Evolutionary conservation across 129 eudicot genomes (phyloP), one percentile per base, ranked within the genome.

Genomic region (Chrysanthemum seticuspe): DNA sequence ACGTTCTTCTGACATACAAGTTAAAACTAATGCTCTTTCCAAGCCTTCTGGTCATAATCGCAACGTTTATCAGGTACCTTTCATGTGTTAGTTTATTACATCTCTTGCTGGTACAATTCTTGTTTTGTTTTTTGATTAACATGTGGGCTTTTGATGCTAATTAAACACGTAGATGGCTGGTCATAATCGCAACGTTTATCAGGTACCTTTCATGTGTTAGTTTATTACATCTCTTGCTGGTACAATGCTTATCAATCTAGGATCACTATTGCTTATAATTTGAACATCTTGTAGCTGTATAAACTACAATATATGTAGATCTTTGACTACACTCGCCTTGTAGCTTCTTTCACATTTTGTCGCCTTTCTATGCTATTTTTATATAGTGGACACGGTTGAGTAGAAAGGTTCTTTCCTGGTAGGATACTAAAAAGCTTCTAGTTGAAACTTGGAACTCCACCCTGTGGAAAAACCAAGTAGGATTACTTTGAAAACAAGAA

Each of bases 311-410:
- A 56, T 67, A 57, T 67, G 59, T 68, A 67, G 52, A 76, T 74
- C 78, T 74, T 74, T 74, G 72, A 74, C 78, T 52, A 36, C 64
- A 53, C 56, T 65, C 45, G 67, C 66, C 68, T 62, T 36, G 44
- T 75, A 15, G 13, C 45, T 74, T 52, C 64, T 76, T 62, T 48
- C 16, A 14, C 19, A 58, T 58, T 67, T 58, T 67, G 25, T 76
- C 59, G 45, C 54, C 52, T 50, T 68, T 69, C 2, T 36, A 59
- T 13, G 19, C 1, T 62, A 56, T 68, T 50, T 60, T 69, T 60
- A 70, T 50, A 53, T 51, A 5, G 65, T 77, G 63, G 48, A 70
- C 81, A 77, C 76, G 76, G 76, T 77, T 77, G 76, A 77, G 76
- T 70, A 40, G 59, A 62, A 70, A 49, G 56, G 81, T 62, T 77